Conservation (phyloP, 306 rosid genomes). For the Vachellia collinsii region DNA sequence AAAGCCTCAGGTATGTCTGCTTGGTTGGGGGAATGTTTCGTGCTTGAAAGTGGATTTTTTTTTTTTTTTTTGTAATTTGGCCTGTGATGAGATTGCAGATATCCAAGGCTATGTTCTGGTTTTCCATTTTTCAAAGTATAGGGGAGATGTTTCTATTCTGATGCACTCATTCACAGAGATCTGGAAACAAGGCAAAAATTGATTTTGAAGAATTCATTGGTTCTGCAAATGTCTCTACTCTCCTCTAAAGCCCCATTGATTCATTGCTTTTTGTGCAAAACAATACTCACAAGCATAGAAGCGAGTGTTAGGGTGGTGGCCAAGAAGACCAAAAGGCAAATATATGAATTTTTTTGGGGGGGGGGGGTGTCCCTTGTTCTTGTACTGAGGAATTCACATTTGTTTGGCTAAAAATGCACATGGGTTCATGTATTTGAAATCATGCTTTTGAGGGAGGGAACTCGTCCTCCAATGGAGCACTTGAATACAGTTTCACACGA, state of each 20-base stretch:
- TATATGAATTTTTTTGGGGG: conserved; percentile 32
- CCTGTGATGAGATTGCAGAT: conserved; percentile 19
- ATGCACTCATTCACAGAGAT: conserved; percentile 7
- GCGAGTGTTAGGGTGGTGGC: conserved; percentile 37
- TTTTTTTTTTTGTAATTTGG: conserved; percentile 20
- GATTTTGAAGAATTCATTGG: conserved; percentile 37
- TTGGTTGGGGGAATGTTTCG: conserved; percentile 42
- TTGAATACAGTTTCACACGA: conserved; percentile 45
- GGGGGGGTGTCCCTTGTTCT: background rate
- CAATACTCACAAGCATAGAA: conserved; percentile 29
- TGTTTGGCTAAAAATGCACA: conserved; percentile 30
- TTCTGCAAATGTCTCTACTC: conserved; percentile 33
- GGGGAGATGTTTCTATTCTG: conserved; percentile 25
- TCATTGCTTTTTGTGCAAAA: conserved; percentile 33
- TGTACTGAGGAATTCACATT: conserved; percentile 17
- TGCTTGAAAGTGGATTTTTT: conserved; percentile 15
- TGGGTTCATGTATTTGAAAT: conserved; percentile 30
- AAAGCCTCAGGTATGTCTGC: conserved; percentile 3
- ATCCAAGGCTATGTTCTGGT: conserved; percentile 7
- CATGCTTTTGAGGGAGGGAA: conserved; percentile 22
- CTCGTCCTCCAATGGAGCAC: conserved; percentile 21
- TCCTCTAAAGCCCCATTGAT: background rate
- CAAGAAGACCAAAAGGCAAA: conserved; percentile 37
- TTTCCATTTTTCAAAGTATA: background rate
- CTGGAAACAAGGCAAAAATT: background rate